Evolutionary conservation across 1,139 yeast species (phyloP).

Genomic region (Lodderomyces jiufengensis): DNA sequence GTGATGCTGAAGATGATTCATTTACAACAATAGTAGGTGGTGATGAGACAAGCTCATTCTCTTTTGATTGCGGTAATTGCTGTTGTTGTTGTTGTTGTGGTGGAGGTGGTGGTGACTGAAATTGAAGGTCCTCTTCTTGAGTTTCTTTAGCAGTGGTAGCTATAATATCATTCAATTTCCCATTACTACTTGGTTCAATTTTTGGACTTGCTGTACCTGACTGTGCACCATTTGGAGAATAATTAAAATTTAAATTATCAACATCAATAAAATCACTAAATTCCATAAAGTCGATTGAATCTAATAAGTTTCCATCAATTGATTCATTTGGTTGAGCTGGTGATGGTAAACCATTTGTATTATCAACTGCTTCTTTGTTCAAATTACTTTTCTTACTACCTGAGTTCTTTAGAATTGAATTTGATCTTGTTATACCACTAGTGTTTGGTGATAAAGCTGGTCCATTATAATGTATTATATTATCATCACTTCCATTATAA

Average conservation of each 20-base stretch:
- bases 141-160: not conserved
- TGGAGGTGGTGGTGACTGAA: not conserved
- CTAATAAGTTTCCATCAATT: slow-evolving; percentile 11
- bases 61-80: slow-evolving; percentile 1
- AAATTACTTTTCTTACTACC: slow-evolving; percentile 13
- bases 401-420: slow-evolving; percentile 49
- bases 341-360: slow-evolving; percentile 9
- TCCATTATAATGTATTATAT: slow-evolving; percentile 33
- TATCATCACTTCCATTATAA: slow-evolving; percentile 48
- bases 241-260: slow-evolving; percentile 38
- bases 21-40: slow-evolving; percentile 1
- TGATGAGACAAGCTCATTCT: not conserved
- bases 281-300: slow-evolving; percentile 43
- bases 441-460: slow-evolving; percentile 17
- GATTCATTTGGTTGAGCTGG: not conserved
- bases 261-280: slow-evolving; percentile 65
- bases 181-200: not conserved
- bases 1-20: not conserved
- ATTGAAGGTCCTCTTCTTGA: no score
- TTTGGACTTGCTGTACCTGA: slow-evolving; percentile 2
- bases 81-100: not conserved
- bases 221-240: slow-evolving; percentile 14
- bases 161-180: not conserved
- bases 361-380: slow-evolving; percentile 16
- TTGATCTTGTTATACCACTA: slow-evolving; percentile 27